Evolutionary conservation across 441 rosid species (phyloP).

Genomic region (Croton setiger): DNA sequence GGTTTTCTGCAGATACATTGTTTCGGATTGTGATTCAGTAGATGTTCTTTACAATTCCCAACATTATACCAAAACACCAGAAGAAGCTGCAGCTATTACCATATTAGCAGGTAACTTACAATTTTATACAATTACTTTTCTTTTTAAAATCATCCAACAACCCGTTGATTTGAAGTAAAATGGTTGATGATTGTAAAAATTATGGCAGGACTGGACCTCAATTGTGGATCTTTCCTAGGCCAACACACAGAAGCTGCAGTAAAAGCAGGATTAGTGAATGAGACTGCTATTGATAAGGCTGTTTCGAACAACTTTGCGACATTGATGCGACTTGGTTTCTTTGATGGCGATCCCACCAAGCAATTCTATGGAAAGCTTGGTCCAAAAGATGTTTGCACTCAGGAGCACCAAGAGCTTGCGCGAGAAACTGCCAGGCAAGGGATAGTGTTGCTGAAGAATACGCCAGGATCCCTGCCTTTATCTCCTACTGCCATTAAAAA

Average conservation of each 20-base stretch:
- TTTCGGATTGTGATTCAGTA: conserved; percentile 79
- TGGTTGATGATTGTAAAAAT: not conserved
- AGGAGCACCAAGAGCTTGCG: conserved; percentile 64
- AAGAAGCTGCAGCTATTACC: conserved; percentile 73
- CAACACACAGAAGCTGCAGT: conserved; percentile 72
- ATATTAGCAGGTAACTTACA: conserved; percentile 51
- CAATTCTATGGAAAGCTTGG: conserved; percentile 72
- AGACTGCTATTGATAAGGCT: conserved; percentile 48
- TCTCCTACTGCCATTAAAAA: conserved; percentile 46
- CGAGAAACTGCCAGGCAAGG: conserved; percentile 88
- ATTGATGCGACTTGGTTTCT: conserved; percentile 81
- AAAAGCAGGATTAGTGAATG: conserved; percentile 51
- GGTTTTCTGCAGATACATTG: conserved; percentile 58
- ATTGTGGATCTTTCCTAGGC: conserved; percentile 72
- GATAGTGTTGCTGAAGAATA: conserved; percentile 77
- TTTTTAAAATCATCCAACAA: no score
- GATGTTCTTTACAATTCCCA: conserved; percentile 54
- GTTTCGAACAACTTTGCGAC: conserved; percentile 75
- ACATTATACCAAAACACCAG: conserved; percentile 79
- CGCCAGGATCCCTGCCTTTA: conserved; percentile 52
- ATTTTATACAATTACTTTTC: not conserved
- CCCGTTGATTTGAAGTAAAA: no score
- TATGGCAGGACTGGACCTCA: conserved; percentile 58
- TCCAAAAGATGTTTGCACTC: conserved; percentile 79
- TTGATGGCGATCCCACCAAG: conserved; percentile 76